Base-by-base conservation (phyloP, 441 rosid genomes). In the Adansonia grandidieri region DNA sequence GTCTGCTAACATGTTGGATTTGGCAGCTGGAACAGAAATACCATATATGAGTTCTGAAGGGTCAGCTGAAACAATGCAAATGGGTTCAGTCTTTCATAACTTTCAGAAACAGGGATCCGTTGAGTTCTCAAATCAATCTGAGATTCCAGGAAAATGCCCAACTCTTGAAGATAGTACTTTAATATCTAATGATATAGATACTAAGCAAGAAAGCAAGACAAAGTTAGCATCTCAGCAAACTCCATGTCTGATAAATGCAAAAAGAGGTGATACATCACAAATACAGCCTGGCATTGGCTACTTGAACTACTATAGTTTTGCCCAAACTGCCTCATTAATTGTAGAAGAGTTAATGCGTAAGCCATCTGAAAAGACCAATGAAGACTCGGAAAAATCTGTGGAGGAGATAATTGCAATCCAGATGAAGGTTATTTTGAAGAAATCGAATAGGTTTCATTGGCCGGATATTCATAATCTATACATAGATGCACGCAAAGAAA, bases 371-470 rank as follows among this genome's bases (percentile, higher is more conserved):
- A 90, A 87, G 82, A 77, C 73, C 22, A 81, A 57, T 20, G 86
- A 81, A 44, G 86, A 42, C 45, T 76, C 85, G 40, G 50, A 83
- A 69, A 89, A 86, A 79, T 79, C 92, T 22, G 89, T 79, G 4
- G 99, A 96, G 85, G 98, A 91, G 78, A 84, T 87, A 47, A 86
- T 89, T 78, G 87, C 89, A 67, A 77, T 79, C 66, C 95, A 96
- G 88, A 83, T 89, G 94, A 96, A 89, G 89, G 84, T 86, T 74
- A 90, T 96, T 75, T 88, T 93, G 82, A 92, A 86, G 86, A 89
- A 83, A 75, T 80, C 86, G 73, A 71, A 82, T 73, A 93, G 80
- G 82, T 91, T 94, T 79, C 81, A 69, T 76, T 92, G 97, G 98
- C 90, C 89, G 74, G 84, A 82, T 83, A 82, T 84, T 79, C 84